Evolutionary conservation across 257 asterid genomes (phyloP).

Genomic region (Cynanchum wilfordii): DNA sequence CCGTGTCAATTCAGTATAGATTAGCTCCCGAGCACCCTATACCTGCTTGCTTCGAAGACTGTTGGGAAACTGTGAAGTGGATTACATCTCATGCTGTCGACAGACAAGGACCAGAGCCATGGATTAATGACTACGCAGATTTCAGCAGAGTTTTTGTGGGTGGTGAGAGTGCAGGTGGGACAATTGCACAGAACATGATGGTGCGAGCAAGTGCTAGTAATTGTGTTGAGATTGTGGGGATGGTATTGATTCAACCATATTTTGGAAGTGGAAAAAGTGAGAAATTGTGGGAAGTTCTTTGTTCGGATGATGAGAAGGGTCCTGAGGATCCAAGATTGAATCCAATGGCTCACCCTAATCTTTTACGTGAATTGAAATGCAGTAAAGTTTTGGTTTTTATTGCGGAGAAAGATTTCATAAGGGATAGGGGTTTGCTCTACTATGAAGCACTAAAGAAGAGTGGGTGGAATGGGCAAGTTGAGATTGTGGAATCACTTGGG

Average conservation of each 20-base stretch:
- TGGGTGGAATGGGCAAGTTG: constrained; percentile 42
- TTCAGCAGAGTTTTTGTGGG: constrained; percentile 46
- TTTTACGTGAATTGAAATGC: constrained; percentile 29
- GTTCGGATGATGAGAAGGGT: constrained; percentile 28
- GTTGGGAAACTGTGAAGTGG: constrained; percentile 70
- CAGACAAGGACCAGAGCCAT: constrained; percentile 45
- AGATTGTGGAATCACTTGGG: constrained; percentile 35
- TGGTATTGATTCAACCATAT: constrained; percentile 57
- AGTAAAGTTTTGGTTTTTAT: constrained; percentile 36
- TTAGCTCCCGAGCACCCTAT: constrained; percentile 61
- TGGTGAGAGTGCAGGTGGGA: constrained; percentile 85
- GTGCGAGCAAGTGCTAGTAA: constrained; percentile 18
- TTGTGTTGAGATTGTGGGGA: constrained; percentile 31
- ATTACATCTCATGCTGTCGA: constrained; percentile 35
- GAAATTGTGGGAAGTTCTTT: constrained; percentile 17
- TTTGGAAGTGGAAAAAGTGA: constrained; percentile 34
- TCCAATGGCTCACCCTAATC: constrained; percentile 36
- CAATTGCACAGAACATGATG: constrained; percentile 44
- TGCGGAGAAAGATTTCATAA: constrained; percentile 42
- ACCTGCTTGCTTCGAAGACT: constrained; percentile 57
- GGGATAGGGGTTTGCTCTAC: constrained; percentile 32
- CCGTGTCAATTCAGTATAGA: constrained; percentile 57
- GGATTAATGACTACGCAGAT: constrained; percentile 59
- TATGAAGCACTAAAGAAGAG: constrained; percentile 31
- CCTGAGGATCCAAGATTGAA: constrained; percentile 29